These are phyloP conservation scores for Orobanche coerulescens DNA, from an alignment of 257 asterid genomes.

Conservation along the genomic window DNA sequence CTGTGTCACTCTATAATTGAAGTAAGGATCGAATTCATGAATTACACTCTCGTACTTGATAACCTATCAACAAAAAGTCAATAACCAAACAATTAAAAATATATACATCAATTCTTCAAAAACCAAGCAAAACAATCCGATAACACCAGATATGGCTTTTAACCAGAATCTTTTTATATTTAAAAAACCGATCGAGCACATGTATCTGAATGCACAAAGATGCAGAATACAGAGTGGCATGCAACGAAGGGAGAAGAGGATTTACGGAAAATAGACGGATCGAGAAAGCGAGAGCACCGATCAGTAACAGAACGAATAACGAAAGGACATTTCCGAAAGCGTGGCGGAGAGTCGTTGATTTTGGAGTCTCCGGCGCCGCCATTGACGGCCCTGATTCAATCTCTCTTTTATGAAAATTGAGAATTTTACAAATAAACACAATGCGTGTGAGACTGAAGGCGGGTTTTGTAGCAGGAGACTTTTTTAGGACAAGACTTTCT, in stretches of 20 bases:
- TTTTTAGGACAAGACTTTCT: constrained; percentile 12
- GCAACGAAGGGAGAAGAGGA: not conserved
- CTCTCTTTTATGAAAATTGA: constrained; percentile 5
- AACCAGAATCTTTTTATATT: not conserved
- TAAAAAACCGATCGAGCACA: constrained; percentile 11
- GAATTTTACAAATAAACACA: constrained; percentile 17
- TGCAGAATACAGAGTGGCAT: not conserved
- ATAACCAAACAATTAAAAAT: not conserved
- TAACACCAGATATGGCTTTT: not conserved
- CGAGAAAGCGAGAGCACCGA: constrained; percentile 89
- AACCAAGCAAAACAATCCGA: not conserved
- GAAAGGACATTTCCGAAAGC: constrained; percentile 84
- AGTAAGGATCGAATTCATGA: constrained; percentile 96
- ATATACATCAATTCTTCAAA: not conserved
- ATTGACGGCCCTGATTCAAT: constrained; percentile 28
- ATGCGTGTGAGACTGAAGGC: constrained; percentile 22
- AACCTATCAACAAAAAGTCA: constrained; percentile 42
- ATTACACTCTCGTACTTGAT: constrained; percentile 96
- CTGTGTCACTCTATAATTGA: constrained; percentile 98
- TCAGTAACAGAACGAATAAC: constrained; percentile 64
- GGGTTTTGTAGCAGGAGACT: constrained; percentile 24
- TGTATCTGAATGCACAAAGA: not conserved
- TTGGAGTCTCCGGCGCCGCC: constrained; percentile 33
- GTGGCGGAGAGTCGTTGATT: constrained; percentile 25
- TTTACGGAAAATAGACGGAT: constrained; percentile 93